Evolutionary conservation across 352 stramenopile genomes (phyloP).

Genomic region (Saprolegnia diclina): DNA sequence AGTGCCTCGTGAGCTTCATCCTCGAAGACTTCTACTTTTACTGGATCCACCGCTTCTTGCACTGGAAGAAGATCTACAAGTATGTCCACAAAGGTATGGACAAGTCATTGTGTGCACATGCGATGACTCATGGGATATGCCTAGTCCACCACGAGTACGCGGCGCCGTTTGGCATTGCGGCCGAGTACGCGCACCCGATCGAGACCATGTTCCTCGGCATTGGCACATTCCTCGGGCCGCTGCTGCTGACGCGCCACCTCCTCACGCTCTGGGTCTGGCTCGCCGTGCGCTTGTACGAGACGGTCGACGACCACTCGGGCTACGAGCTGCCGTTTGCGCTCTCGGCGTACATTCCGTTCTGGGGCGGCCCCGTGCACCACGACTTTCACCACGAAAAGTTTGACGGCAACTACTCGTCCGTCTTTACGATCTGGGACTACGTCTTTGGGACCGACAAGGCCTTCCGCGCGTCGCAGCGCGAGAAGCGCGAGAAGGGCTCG

Average conservation of each 20-base stretch:
- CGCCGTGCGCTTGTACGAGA: slow-evolving; percentile 26
- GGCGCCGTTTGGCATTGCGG: slow-evolving; percentile 27
- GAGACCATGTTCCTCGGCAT: slow-evolving; percentile 26
- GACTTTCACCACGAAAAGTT: slow-evolving; percentile 31
- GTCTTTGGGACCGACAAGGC: slow-evolving; percentile 27
- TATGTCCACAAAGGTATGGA: slow-evolving; percentile 28
- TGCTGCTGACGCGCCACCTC: slow-evolving; percentile 27
- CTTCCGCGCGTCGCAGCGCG: slow-evolving; percentile 11
- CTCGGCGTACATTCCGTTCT: slow-evolving; percentile 27
- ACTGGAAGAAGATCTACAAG: slow-evolving; percentile 30
- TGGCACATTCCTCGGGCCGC: slow-evolving; percentile 28
- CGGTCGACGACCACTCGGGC: slow-evolving; percentile 27
- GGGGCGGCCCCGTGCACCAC: slow-evolving; percentile 27
- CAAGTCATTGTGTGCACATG: not conserved
- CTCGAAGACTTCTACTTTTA: slow-evolving; percentile 30
- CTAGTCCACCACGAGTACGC: slow-evolving; percentile 28
- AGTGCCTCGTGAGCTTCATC: slow-evolving; percentile 26
- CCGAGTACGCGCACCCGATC: slow-evolving; percentile 29
- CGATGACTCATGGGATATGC: not conserved
- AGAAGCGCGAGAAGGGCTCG: slow-evolving; percentile 8
- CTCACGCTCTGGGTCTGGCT: slow-evolving; percentile 29
- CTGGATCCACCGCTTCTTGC: slow-evolving; percentile 29
- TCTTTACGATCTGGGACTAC: slow-evolving; percentile 29
- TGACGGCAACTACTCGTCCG: slow-evolving; percentile 29
- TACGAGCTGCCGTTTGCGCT: slow-evolving; percentile 27